Percentiles rank a stretch among this genome's conserved stretches.
Evolutionary conservation across 495 filamentous ascomycete genomes (phyloP).

Genomic region (Platismatia glauca): DNA sequence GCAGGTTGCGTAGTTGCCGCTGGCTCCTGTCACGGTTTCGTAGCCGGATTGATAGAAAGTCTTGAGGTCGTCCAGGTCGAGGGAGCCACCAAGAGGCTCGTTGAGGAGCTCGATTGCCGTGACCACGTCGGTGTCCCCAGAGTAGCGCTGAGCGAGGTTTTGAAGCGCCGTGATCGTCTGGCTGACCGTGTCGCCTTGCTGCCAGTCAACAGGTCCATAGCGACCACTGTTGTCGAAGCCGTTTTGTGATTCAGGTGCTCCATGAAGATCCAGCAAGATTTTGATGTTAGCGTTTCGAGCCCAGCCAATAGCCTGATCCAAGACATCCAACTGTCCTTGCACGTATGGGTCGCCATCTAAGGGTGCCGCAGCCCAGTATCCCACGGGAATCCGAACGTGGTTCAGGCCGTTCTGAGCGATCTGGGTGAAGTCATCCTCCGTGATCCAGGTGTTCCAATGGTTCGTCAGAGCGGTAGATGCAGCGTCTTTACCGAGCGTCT

Average conservation of each 20-base stretch:
- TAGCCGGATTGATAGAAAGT: conserved; percentile 59
- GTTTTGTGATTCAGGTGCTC: conserved; percentile 69
- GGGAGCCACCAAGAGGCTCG: conserved; percentile 48
- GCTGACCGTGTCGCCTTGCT: conserved; percentile 45
- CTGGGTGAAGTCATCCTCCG: conserved; percentile 54
- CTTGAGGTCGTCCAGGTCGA: conserved; percentile 44
- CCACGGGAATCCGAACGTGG: conserved; percentile 70
- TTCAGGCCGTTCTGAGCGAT: conserved; percentile 61
- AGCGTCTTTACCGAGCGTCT: conserved; percentile 41
- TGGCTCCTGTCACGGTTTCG: conserved; percentile 42
- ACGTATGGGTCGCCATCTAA: conserved; percentile 59
- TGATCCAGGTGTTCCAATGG: conserved; percentile 61
- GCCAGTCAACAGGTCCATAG: conserved; percentile 58
- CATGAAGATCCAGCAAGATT: conserved; percentile 25
- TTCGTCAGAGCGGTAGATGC: conserved; percentile 38
- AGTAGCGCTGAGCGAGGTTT: conserved; percentile 52
- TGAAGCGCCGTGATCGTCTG: conserved; percentile 51
- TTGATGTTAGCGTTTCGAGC: conserved; percentile 45
- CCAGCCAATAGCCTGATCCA: conserved; percentile 62
- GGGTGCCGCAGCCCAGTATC: conserved; percentile 64
- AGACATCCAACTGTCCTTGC: conserved; percentile 57
- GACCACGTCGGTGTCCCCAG: conserved; percentile 53
- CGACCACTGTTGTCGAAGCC: conserved; percentile 71
- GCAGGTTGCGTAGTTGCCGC: conserved; percentile 47
- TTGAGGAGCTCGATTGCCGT: conserved; percentile 65